These are phyloP conservation scores for Eucalyptus microcorys DNA, from an alignment of 345 rosid species.

Conservation along the genomic window DNA sequence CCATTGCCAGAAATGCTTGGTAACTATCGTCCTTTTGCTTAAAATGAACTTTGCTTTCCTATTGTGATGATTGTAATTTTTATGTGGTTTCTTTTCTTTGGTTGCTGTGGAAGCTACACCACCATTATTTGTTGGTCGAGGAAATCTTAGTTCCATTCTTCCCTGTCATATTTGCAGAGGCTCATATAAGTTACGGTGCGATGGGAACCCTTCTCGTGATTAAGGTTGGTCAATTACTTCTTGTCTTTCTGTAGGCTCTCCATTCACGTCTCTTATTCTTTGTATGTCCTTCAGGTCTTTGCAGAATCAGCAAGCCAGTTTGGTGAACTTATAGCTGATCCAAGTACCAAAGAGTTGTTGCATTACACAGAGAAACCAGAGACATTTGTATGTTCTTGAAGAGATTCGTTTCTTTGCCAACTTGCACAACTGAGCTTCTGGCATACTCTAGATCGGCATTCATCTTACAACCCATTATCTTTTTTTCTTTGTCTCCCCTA, in stretches of 20 bases:
- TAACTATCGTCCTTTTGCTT: slow-evolving; percentile 2
- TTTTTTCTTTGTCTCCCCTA: neutral
- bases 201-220: slow-evolving; percentile 83
- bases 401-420: neutral
- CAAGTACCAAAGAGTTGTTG: slow-evolving; percentile 74
- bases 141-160: neutral
- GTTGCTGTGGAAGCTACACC: neutral
- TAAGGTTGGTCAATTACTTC: slow-evolving; percentile 39
- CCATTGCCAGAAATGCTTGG: slow-evolving; percentile 87
- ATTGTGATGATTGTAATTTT: neutral
- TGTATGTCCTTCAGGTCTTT: slow-evolving; percentile 41
- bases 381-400: slow-evolving; percentile 64
- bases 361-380: slow-evolving; percentile 97
- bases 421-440: neutral
- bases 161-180: slow-evolving; percentile 35
- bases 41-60: neutral
- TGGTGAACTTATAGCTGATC: slow-evolving; percentile 93
- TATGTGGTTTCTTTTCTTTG: neutral
- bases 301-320: slow-evolving; percentile 88
- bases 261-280: neutral
- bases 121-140: neutral
- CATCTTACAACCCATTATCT: neutral
- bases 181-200: slow-evolving; percentile 67
- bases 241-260: neutral
- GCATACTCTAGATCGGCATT: neutral